phyloP scores from a whole-genome alignment of 495 filamentous ascomycete species.

The Lasiosphaeris hirsuta region DNA sequence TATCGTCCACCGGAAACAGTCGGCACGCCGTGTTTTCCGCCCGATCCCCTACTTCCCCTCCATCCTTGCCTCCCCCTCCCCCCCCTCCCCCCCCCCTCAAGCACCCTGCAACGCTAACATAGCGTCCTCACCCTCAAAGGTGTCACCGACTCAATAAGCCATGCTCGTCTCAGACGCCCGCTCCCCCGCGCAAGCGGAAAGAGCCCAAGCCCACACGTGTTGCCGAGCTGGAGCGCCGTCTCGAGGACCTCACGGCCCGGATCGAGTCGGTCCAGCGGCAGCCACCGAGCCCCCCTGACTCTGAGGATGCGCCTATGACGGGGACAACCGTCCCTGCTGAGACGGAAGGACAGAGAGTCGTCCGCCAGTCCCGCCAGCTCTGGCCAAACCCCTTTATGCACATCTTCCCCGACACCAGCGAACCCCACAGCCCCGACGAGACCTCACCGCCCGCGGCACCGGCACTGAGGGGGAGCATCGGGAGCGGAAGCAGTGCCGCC shows the following conservation, averaged over 20 bases:
- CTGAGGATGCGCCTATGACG: not conserved
- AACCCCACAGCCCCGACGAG: not conserved
- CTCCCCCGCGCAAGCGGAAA: slow-evolving; percentile 31
- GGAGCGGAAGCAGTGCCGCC: not conserved
- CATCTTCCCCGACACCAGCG: slow-evolving; percentile 9
- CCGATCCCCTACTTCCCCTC: not conserved
- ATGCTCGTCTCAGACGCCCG: slow-evolving; percentile 29
- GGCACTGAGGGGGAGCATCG: not conserved
- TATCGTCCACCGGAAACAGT: no score
- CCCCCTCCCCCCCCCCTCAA: not conserved
- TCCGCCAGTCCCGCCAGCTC: not conserved
- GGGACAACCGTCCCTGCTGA: not conserved
- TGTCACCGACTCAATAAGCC: slow-evolving; percentile 30
- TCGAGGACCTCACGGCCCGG: slow-evolving; percentile 29
- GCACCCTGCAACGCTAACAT: no score
- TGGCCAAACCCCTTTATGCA: slow-evolving; percentile 8
- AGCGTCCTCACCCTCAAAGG: slow-evolving; percentile 6
- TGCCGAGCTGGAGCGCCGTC: slow-evolving; percentile 28
- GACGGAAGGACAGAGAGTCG: not conserved
- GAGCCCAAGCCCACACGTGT: slow-evolving; percentile 32
- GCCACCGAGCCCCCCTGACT: slow-evolving; percentile 12
- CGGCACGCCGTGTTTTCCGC: no score
- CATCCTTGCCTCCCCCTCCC: not conserved
- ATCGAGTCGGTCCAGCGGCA: slow-evolving; percentile 19
- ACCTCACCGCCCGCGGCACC: not conserved